These are phyloP conservation scores for Calocybe gambosa DNA, from an alignment of 1,284 basidiomycete species.

Conservation along the genomic window DNA sequence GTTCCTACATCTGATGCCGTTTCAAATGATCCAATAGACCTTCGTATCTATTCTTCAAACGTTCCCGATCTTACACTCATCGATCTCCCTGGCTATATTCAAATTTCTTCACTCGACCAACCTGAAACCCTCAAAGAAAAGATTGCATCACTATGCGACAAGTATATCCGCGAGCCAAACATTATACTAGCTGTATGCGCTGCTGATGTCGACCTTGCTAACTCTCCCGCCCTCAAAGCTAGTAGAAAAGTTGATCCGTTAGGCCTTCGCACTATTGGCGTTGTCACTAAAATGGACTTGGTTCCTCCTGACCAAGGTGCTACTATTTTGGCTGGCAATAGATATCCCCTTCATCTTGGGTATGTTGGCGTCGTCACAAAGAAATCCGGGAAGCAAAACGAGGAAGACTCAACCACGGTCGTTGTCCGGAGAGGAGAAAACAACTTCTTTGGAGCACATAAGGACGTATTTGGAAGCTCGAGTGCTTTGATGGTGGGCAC, in stretches of 20 bases:
- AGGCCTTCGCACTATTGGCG: conserved; percentile 93
- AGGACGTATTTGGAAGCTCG: conserved; percentile 67
- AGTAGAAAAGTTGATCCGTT: conserved; percentile 93
- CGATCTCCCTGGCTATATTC: conserved; percentile 96
- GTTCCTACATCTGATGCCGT: conserved; percentile 87
- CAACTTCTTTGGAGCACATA: conserved; percentile 74
- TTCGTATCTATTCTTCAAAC: conserved; percentile 92
- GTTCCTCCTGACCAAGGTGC: conserved; percentile 84
- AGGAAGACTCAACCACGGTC: conserved; percentile 38
- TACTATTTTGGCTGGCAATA: conserved; percentile 79
- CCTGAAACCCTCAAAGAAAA: conserved; percentile 93
- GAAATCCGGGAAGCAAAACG: conserved; percentile 43
- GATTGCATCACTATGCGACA: conserved; percentile 86
- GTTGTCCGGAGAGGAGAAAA: conserved; percentile 70
- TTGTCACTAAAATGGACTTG: conserved; percentile 99
- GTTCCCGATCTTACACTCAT: conserved; percentile 97
- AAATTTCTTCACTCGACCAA: conserved; percentile 93
- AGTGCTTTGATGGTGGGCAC: conserved; percentile 85
- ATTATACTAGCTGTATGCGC: conserved; percentile 97
- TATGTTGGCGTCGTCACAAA: conserved; percentile 98
- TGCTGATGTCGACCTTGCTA: conserved; percentile 97
- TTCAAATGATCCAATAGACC: conserved; percentile 92
- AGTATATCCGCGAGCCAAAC: conserved; percentile 96
- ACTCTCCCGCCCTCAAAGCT: conserved; percentile 92
- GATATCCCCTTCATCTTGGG: conserved; percentile 96